Base-by-base conservation (phyloP, 202 grass and related monocot genomes). In the Panicum virgatum region DNA sequence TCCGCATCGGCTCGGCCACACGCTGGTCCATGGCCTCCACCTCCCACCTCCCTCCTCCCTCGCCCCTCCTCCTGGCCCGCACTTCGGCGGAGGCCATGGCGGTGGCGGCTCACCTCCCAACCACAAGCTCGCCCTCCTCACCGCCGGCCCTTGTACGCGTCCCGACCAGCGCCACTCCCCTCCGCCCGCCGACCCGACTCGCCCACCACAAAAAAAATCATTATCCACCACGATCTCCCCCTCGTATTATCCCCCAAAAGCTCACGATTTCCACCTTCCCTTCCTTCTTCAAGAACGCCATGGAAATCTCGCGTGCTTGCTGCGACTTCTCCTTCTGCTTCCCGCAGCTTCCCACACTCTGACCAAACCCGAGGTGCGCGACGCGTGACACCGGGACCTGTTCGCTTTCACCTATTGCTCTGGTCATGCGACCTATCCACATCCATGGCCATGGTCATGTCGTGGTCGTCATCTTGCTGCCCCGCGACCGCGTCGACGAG, bases 381-480 rank as follows among this genome's bases (percentile, higher is more conserved):
- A 20, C 50, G 50, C 50, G 7, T 1, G 23, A 0, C 2, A 2
- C 56, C 38, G 0, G 29, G 6, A 2, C 26, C 13, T 20, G 1
- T 29, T 25, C n/a, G 5, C 7, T 11, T 58, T 26, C 16, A 1
- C 29, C 29, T 5, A 6, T 57, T 57, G 18, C 13, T 69, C 39
- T 20, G 40, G 18, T 9, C 38, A 1, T 23, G 8, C 34, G 18
- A 13, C n/a, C 39, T 8, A 15, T 65, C 34, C 15, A 10, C 1
- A 1, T 18, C 20, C 19, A 2, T 65, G 30, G 25, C 86, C 64
- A 85, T 89, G 87, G 77, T 82, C 6, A 48, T 47, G 67, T 22
- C 80, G 48, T 73, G 60, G 67, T 76, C 73, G 56, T 50, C 82
- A 48, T 77, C 87, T 30, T 77, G 72, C 57, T 89, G 77, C 82